A percentile compares a stretch with the other conserved stretches of the same genome.
These are phyloP conservation scores for Penicillium sp. DNA, from an alignment of 2,329 filamentous ascomycete genomes.

Conservation along the genomic window DNA sequence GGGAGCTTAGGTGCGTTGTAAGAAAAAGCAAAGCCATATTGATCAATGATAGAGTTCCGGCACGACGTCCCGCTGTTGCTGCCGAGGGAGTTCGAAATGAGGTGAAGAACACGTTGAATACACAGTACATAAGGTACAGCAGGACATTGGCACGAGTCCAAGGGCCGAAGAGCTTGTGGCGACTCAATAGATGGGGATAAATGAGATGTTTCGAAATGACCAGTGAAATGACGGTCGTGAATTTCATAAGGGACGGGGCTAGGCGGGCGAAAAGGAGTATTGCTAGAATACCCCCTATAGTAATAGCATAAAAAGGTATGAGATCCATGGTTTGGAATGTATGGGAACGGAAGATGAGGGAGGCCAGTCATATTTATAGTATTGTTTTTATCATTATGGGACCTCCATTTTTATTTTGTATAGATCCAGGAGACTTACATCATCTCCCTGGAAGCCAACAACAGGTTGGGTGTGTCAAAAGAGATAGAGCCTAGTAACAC, in stretches of 20 bases:
- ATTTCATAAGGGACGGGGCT: constrained; percentile 5
- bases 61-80: constrained; percentile 7
- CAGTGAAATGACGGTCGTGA: constrained; percentile 7
- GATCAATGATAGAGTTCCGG: constrained; percentile 11
- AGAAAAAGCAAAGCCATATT: constrained; percentile 16
- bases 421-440: too few relatives aligned
- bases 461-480: too few relatives aligned
- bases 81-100: constrained; percentile 6
- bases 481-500: too few relatives aligned
- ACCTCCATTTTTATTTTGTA: too few relatives aligned
- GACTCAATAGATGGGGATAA: constrained; percentile 11
- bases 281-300: constrained; percentile 4
- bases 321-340: constrained; percentile 10
- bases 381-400: too few relatives aligned
- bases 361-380: too few relatives aligned
- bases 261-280: constrained; percentile 9
- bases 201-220: constrained; percentile 9
- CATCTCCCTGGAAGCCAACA: too few relatives aligned
- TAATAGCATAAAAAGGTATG: constrained; percentile 10
- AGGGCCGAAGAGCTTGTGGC: constrained; percentile 10
- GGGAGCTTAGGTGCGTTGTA: constrained; percentile 9
- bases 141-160: constrained; percentile 12
- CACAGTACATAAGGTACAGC: constrained; percentile 4
- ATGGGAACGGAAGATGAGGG: too few relatives aligned
- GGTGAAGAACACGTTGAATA: constrained; percentile 11